These are phyloP conservation scores for Blastocrithidia nonstop DNA, from an alignment of 208 protist genomes.

Conservation along the genomic window DNA sequence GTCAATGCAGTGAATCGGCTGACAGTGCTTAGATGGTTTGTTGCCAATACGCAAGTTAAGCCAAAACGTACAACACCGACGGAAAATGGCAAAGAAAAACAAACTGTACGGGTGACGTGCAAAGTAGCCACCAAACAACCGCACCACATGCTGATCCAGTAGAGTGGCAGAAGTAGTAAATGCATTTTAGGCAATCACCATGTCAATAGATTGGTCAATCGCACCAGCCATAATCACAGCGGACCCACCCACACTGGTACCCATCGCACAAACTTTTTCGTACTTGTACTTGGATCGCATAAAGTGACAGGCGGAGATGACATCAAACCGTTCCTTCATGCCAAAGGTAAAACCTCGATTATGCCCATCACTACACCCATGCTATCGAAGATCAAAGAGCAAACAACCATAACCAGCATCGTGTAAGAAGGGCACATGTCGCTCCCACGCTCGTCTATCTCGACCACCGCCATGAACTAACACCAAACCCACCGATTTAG, in stretches of 20 bases:
- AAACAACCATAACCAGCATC: slow-evolving; percentile 66
- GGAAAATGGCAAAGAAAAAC: slow-evolving; percentile 53
- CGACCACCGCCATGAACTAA: slow-evolving; percentile 84
- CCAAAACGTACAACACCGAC: slow-evolving; percentile 44
- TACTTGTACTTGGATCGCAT: slow-evolving; percentile 54
- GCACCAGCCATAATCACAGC: slow-evolving; percentile 83
- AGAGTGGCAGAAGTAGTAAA: slow-evolving; percentile 68
- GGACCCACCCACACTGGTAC: slow-evolving; percentile 79
- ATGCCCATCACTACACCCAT: slow-evolving; percentile 71
- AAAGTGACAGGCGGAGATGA: slow-evolving; percentile 57
- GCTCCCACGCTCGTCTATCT: slow-evolving; percentile 78
- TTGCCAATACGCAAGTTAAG: slow-evolving; percentile 79
- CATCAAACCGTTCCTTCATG: slow-evolving; percentile 81
- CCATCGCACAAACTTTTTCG: slow-evolving; percentile 65
- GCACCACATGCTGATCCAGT: slow-evolving; percentile 65
- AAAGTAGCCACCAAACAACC: slow-evolving; percentile 60
- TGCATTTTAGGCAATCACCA: slow-evolving; percentile 82
- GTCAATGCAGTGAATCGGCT: slow-evolving; percentile 71
- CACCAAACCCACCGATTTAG: slow-evolving; percentile 66
- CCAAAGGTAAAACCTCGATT: slow-evolving; percentile 79
- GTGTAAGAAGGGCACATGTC: slow-evolving; percentile 78
- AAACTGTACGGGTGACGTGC: slow-evolving; percentile 27
- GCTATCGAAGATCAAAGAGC: slow-evolving; percentile 85
- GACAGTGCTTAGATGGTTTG: slow-evolving; percentile 66
- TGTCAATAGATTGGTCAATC: slow-evolving; percentile 71